Evolutionary conservation across 148 eudicot genomes (phyloP).

Genomic region (Amaranthus palmeri): DNA sequence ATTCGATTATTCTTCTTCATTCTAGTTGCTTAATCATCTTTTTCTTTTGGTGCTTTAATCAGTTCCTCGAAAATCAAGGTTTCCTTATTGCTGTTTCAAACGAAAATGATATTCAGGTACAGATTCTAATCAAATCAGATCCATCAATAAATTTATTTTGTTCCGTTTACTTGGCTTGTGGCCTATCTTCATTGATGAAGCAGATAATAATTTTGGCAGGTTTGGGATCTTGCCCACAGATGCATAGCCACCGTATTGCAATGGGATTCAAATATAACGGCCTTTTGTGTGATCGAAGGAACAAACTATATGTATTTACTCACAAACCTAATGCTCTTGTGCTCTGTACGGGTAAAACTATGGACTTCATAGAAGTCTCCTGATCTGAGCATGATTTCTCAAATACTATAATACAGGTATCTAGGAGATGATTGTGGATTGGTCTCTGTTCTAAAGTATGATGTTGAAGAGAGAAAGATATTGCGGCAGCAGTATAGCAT

Average conservation of each 20-base stretch:
- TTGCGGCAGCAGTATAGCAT: constrained; percentile 59
- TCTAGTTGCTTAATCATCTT: constrained; percentile 8
- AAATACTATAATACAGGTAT: constrained; percentile 50
- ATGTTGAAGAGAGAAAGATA: constrained; percentile 51
- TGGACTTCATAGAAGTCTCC: constrained; percentile 6
- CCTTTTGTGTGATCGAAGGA: constrained; percentile 70
- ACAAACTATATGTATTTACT: constrained; percentile 64
- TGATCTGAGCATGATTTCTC: constrained; percentile 20
- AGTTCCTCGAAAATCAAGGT: constrained; percentile 96
- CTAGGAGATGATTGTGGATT: constrained; percentile 81
- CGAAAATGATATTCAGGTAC: constrained; percentile 88
- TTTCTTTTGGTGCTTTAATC: constrained; percentile 22
- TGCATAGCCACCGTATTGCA: constrained; percentile 54
- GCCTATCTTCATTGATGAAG: constrained; percentile 10
- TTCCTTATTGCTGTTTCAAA: constrained; percentile 69
- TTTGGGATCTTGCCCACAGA: constrained; percentile 88
- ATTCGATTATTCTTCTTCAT: background rate
- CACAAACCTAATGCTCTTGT: background rate
- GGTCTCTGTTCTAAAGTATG: constrained; percentile 60
- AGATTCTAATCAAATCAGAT: constrained; percentile 10
- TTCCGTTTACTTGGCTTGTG: background rate
- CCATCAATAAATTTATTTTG: constrained; percentile 1
- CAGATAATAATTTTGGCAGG: constrained; percentile 41
- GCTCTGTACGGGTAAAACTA: background rate
- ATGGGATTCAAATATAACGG: constrained; percentile 88